Evolutionary conservation across 805 yeast species (phyloP).

Genomic region (Nakazawaea ishiwadae): DNA sequence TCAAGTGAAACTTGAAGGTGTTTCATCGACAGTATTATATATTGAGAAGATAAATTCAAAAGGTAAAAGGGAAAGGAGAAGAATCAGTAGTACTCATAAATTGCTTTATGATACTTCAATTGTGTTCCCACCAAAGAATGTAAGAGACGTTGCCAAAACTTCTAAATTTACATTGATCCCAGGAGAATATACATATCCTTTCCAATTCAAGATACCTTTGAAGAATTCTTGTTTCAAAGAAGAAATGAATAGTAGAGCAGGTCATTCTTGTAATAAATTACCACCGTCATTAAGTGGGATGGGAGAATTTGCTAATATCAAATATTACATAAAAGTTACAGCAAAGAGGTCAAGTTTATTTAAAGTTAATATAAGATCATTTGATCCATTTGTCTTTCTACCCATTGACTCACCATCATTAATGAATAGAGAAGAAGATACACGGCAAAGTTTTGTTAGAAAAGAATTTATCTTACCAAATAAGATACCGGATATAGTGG

Average conservation of each 20-base stretch:
- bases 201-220: conserved; percentile 40
- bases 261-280: conserved; percentile 14
- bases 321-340: conserved; percentile 58
- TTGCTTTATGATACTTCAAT: conserved; percentile 43
- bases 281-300: conserved; percentile 24
- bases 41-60: conserved; percentile 21
- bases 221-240: conserved; percentile 30
- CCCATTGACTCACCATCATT: conserved; percentile 37
- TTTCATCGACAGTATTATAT: conserved; percentile 32
- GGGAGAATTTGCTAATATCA: conserved; percentile 30
- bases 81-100: conserved; percentile 33
- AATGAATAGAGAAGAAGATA: conserved; percentile 24
- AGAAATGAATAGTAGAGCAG: conserved; percentile 8
- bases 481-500: conserved; percentile 40
- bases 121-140: conserved; percentile 49
- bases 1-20: conserved; percentile 50
- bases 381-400: conserved; percentile 47
- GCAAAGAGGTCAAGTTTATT: conserved; percentile 48
- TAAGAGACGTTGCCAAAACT: conserved; percentile 36
- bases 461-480: conserved; percentile 33
- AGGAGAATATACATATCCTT: conserved; percentile 47
- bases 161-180: conserved; percentile 44
- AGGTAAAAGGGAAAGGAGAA: conserved; percentile 15
- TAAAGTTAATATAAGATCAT: conserved; percentile 40
- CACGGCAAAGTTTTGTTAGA: conserved; percentile 40